These are phyloP conservation scores for Acmispon strigosus DNA, from an alignment of 306 rosid genomes.

Conservation along the genomic window DNA sequence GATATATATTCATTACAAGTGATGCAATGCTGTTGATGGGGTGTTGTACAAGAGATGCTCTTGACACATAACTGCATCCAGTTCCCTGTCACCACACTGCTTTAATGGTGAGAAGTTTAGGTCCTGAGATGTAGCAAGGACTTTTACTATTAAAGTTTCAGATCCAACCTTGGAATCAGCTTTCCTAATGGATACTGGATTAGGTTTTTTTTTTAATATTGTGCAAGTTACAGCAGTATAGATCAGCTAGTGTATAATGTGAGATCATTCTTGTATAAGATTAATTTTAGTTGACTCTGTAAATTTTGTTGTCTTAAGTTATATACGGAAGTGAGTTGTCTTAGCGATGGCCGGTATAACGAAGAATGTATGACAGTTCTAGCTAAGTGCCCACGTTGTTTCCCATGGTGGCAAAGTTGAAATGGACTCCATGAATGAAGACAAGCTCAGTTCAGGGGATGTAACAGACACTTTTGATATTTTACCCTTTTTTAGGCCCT, in stretches of 20 bases:
- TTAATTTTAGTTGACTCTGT: constrained; percentile 14
- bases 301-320: constrained; percentile 18
- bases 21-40: constrained; percentile 4
- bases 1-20: neutral
- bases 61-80: neutral
- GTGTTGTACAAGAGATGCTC: neutral
- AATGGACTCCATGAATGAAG: no score
- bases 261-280: constrained; percentile 9
- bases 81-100: constrained; percentile 3
- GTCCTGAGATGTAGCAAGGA: constrained; percentile 3
- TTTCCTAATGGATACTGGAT: neutral
- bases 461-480: no score
- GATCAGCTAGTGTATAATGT: constrained; percentile 21
- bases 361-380: neutral
- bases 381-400: neutral
- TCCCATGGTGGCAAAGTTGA: no score
- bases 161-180: constrained; percentile 14
- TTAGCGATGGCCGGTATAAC: neutral
- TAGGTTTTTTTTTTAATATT: constrained; percentile 1
- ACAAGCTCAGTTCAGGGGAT: no score
- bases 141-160: neutral
- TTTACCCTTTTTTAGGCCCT: no score
- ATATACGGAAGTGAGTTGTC: neutral
- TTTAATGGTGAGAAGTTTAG: constrained; percentile 20
- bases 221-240: constrained; percentile 18